Evolutionary conservation across 306 rosid species (phyloP).

Genomic region (Calophaca sinica): DNA sequence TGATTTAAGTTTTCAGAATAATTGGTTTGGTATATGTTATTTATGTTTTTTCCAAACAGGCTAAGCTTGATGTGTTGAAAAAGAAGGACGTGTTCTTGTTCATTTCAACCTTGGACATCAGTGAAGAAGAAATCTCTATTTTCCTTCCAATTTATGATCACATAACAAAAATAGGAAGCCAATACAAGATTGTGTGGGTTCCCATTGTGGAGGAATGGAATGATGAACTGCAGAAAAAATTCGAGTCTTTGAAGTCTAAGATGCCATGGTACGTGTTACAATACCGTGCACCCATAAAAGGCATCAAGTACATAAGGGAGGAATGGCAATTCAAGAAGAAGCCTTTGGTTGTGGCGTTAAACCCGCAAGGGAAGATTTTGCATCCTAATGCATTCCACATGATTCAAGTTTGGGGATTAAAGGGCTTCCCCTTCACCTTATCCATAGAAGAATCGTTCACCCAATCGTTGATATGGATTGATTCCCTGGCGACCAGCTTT

Average conservation of each 20-base stretch:
- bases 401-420: constrained; percentile 58
- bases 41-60: constrained; percentile 25
- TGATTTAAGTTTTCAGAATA: background rate
- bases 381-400: constrained; percentile 59
- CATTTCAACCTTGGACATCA: constrained; percentile 55
- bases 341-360: constrained; percentile 50
- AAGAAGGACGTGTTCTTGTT: constrained; percentile 53
- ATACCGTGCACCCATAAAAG: constrained; percentile 41
- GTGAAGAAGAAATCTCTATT: constrained; percentile 38
- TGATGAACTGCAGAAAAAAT: constrained; percentile 42
- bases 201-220: constrained; percentile 65
- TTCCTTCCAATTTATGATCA: constrained; percentile 47
- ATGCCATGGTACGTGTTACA: constrained; percentile 61
- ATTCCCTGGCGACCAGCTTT: background rate
- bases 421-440: constrained; percentile 55
- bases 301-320: constrained; percentile 57
- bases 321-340: constrained; percentile 57
- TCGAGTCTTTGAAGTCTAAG: constrained; percentile 47
- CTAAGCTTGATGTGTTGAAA: constrained; percentile 48
- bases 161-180: constrained; percentile 34
- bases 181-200: constrained; percentile 65
- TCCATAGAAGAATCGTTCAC: background rate
- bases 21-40: background rate
- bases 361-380: constrained; percentile 53
- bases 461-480: constrained; percentile 30